Base-by-base conservation (phyloP, 2,329 filamentous ascomycete species). In the Pyrenophora seminiperda region DNA sequence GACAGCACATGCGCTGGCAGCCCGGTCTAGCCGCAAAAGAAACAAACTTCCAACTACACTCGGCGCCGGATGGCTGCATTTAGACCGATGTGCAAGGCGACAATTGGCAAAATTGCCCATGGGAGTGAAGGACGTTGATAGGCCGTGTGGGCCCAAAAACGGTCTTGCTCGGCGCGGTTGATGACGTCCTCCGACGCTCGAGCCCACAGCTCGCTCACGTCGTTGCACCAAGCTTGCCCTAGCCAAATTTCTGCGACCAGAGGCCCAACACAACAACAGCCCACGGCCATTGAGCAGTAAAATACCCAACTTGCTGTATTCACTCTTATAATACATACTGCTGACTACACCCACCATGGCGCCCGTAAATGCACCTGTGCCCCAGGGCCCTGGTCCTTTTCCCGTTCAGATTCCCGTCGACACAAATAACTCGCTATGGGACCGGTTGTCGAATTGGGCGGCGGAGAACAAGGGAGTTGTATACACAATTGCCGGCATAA, bases 401-500 rank as follows among this genome's bases (percentile, higher is more conserved):
- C 70, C 69, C 54, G 67, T 73, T 40, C 59, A 61, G 39, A 64
- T 71, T 46, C 62, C 80, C 30, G 31, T 41, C 31, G 70, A 52
- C 49, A 76, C 37, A 65, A 76, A 37, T 54, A 83, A 87, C 52
- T 88, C 89, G 38, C 77, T 94, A 47, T 96, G 91, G 91, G 90
- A 96, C 75, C 88, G 92, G 67, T 80, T 97, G 76, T 88, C 91
- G 61, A 87, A 81, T 70, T 99, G 94, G 93, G 91, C 89, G 11
- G 90, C 91, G 2, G 93, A 97, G 73, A 92, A 99, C 79, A 97
- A 97, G 80, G 89, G 90, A 39, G 83, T 93, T 46, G 92, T 96
- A 57, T 99, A 97, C 77, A 97, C 94, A 62, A 90, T 97, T 76
- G 94, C 93, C 47, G 94, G 94, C 68, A 89, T 96, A 53, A 93